These are phyloP conservation scores for Sideroxylon spinosum DNA, from an alignment of 179 eudicot genomes.

Conservation along the genomic window DNA sequence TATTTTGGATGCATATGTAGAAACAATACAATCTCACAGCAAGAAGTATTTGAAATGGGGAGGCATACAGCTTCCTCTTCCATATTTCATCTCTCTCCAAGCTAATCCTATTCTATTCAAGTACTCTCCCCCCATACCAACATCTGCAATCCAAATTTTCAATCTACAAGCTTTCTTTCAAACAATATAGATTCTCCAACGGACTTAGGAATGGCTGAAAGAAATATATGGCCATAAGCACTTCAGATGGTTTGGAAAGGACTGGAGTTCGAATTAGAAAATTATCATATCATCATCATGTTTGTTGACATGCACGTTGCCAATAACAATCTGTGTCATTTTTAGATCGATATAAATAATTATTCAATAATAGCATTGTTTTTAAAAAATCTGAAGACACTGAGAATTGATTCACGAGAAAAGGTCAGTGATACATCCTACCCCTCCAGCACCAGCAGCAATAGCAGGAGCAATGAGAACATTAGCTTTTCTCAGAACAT, in stretches of 20 bases:
- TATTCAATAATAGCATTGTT: neutral
- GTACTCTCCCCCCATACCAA: neutral
- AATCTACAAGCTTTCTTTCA: neutral
- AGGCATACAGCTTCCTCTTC: neutral
- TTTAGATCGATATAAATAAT: neutral
- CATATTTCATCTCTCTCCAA: neutral
- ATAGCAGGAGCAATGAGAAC: constrained; percentile 90
- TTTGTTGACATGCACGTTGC: neutral
- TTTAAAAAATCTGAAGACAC: neutral
- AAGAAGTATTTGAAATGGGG: neutral
- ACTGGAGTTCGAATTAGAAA: neutral
- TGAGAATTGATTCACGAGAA: neutral
- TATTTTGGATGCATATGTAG: neutral
- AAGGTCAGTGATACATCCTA: constrained; percentile 27
- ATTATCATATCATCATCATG: neutral
- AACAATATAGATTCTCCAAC: neutral
- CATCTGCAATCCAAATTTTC: neutral
- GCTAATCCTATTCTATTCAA: neutral
- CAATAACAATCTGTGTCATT: neutral
- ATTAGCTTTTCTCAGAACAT: constrained; percentile 79
- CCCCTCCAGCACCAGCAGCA: constrained; percentile 99
- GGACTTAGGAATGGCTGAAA: neutral
- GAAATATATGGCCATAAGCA: neutral
- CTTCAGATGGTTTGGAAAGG: neutral
- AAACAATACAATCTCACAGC: neutral